phyloP scores from a whole-genome alignment of 192 early-diverging fungal genomes.

The Coemansia sp. region DNA sequence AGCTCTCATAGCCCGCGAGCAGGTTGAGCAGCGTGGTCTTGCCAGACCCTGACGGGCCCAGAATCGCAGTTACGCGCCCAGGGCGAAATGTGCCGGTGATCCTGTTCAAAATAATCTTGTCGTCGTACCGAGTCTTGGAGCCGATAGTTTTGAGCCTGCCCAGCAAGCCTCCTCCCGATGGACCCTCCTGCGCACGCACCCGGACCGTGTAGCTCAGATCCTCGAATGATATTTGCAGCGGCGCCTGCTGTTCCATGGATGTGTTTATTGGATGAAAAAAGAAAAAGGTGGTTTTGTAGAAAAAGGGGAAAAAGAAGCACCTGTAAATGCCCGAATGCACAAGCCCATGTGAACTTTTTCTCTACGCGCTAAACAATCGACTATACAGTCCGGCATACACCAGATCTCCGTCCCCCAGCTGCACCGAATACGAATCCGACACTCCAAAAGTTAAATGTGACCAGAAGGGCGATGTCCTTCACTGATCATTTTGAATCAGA shows the following conservation, averaged over 20 bases:
- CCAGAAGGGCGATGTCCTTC: too few relatives aligned
- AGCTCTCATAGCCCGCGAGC: constrained; percentile 54
- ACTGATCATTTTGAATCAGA: too few relatives aligned
- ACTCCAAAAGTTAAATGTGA: too few relatives aligned
- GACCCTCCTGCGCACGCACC: constrained; percentile 7
- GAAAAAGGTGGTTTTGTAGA: neutral
- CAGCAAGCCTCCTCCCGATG: too few relatives aligned
- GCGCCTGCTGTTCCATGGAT: constrained; percentile 14
- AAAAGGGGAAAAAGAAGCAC: too few relatives aligned
- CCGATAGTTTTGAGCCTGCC: constrained; percentile 1
- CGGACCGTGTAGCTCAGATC: constrained; percentile 40
- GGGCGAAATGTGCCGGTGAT: constrained; percentile 47
- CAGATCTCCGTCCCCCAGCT: too few relatives aligned
- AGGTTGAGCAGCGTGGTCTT: constrained; percentile 65
- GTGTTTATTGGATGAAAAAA: neutral
- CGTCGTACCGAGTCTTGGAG: constrained; percentile 9
- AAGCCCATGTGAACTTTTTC: too few relatives aligned
- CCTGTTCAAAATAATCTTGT: constrained; percentile 35
- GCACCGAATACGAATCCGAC: too few relatives aligned
- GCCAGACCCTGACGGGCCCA: constrained; percentile 62
- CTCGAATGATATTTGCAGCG: constrained; percentile 43
- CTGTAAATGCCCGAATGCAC: too few relatives aligned
- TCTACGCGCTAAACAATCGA: too few relatives aligned
- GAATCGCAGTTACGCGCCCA: constrained; percentile 58
- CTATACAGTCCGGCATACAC: too few relatives aligned